Evolutionary conservation across 2,329 filamentous ascomycete genomes (phyloP), one percentile per base, ranked within the genome.

Genomic region (Dactylellina drechsleri): DNA sequence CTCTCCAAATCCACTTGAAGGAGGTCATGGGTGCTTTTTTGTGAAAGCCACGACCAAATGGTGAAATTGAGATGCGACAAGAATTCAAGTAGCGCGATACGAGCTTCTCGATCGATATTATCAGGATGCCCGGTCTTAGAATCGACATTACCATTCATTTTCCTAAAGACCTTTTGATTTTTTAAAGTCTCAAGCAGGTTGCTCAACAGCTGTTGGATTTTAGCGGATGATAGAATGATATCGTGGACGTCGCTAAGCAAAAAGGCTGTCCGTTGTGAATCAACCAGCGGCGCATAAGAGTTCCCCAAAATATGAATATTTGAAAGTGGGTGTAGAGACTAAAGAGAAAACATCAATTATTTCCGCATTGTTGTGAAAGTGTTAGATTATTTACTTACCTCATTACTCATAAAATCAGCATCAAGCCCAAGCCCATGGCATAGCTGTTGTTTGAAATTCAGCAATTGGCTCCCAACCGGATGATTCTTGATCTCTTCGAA

Each of bases 11-110:
- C 13, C 1, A 53, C n/a, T 50, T 47, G 13, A n/a, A 47, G 43
- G 13, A 47, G 15, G 36, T 18, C 23, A 1, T 10, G 47, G 8
- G 18, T 10, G 4, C 3, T 26, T 16, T 12, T 59, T 23, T 53
- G 23, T 3, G n/a, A 47, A 54, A 68, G 64, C 71, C 62, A 75
- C 31, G 58, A 64, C 71, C 64, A 64, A 8, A 75, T 68, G 31
- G 64, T 75, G 8, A 54, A 31, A 26, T 75, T 75, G 4, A 75
- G 49, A 18, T 36, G 49, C n/a, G 53, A 64, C n/a, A 75, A 28
- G 40, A 68, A 75, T 23, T 65, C 61, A 12, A 75, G 49, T 2
- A 75, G 28, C 1, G 57, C 59, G 23, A 75, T 45, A 15, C 52
- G 64, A 10, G 56, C 57, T 7, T 54, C 57, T 23, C 45, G 45